Evolutionary conservation across 352 stramenopile genomes (phyloP).

Genomic region (Aphanomyces stellatus): DNA sequence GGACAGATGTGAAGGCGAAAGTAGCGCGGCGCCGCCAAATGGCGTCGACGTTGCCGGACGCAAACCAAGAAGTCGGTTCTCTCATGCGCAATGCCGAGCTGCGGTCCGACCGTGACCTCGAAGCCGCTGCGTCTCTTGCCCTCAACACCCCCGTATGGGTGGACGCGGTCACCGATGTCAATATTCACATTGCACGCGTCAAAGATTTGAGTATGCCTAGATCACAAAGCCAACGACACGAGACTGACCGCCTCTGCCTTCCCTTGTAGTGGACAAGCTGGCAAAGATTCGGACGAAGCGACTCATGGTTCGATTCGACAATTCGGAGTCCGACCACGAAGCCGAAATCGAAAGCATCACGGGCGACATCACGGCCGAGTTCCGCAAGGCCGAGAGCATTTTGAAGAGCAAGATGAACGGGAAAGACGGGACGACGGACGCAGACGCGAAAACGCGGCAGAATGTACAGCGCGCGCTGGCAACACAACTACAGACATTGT

Average conservation of each 20-base stretch:
- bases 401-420: slow-evolving; percentile 57
- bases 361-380: slow-evolving; percentile 72
- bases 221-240: neutral
- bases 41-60: slow-evolving; percentile 23
- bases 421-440: slow-evolving; percentile 58
- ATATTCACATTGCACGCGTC: slow-evolving; percentile 71
- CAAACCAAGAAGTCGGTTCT: slow-evolving; percentile 31
- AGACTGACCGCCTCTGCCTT: too few species aligned
- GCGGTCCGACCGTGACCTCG: slow-evolving; percentile 25
- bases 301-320: slow-evolving; percentile 82
- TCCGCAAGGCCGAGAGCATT: slow-evolving; percentile 65
- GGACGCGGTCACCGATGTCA: slow-evolving; percentile 66
- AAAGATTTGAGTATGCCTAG: slow-evolving; percentile 72
- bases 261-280: slow-evolving; percentile 74
- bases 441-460: slow-evolving; percentile 75
- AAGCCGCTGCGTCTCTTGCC: slow-evolving; percentile 29
- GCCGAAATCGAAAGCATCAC: slow-evolving; percentile 77
- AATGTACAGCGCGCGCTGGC: slow-evolving; percentile 87
- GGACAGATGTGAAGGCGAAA: slow-evolving; percentile 71
- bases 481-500: slow-evolving; percentile 96
- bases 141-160: slow-evolving; percentile 58
- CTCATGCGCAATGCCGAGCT: slow-evolving; percentile 45
- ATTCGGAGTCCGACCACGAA: slow-evolving; percentile 77
- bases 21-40: slow-evolving; percentile 81
- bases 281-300: slow-evolving; percentile 77